These are phyloP conservation scores for Paramecium biaurelia DNA, from an alignment of 73 alveolate genomes.

Conservation along the genomic window DNA sequence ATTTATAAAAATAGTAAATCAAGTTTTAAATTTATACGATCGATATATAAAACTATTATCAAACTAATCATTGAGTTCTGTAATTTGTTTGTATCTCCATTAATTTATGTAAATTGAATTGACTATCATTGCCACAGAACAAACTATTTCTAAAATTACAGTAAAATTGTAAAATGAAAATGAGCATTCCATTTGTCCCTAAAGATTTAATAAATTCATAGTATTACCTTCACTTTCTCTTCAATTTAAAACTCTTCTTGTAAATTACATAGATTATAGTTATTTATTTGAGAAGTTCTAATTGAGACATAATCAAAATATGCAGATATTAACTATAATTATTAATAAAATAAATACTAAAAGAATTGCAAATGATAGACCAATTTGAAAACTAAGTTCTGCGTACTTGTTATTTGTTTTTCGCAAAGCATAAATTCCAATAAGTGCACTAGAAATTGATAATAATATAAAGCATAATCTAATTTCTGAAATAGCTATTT, in stretches of 20 bases:
- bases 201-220: neutral
- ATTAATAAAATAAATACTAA: neutral
- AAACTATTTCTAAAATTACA: conserved; percentile 4
- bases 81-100: conserved; percentile 11
- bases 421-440: conserved; percentile 55
- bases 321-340: conserved; percentile 43
- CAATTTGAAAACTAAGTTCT: conserved; percentile 28
- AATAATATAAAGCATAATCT: conserved; percentile 64
- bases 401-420: conserved; percentile 57
- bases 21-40: neutral
- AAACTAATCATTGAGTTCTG: conserved; percentile 39
- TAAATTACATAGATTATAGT: conserved; percentile 60
- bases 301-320: conserved; percentile 57
- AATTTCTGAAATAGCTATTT: conserved; percentile 64
- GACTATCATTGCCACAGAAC: conserved; percentile 20
- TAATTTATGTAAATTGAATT: neutral
- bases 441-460: neutral
- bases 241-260: conserved; percentile 62
- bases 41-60: conserved; percentile 19
- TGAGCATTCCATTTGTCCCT: conserved; percentile 57
- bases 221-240: conserved; percentile 51
- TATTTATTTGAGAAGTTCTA: conserved; percentile 51
- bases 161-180: conserved; percentile 50
- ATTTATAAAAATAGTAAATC: neutral
- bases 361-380: conserved; percentile 29